Percentiles rank a stretch among this genome's conserved stretches.
Evolutionary conservation across 2,329 filamentous ascomycete species (phyloP).

Genomic region (Colletotrichum eleusines): DNA sequence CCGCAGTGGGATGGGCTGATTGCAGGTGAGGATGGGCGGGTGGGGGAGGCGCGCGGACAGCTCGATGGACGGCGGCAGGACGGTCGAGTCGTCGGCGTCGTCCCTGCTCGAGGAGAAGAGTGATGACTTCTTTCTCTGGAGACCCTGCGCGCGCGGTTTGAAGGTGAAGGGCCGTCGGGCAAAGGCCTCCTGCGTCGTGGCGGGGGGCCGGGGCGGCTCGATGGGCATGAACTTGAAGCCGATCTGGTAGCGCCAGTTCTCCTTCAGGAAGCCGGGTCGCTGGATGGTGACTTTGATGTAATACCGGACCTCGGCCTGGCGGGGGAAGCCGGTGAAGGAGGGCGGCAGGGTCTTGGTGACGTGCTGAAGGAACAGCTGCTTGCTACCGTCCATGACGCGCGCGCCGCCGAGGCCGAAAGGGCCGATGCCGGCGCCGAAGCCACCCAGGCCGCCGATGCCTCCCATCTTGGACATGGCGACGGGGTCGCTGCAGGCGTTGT

Average conservation of each 20-base stretch:
- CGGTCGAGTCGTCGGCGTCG: constrained; percentile 45
- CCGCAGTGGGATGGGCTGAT: constrained; percentile 84
- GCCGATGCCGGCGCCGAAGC: constrained; percentile 58
- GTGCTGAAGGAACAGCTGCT: constrained; percentile 74
- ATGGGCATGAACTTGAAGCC: constrained; percentile 92
- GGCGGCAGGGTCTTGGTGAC: constrained; percentile 90
- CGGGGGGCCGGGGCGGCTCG: constrained; percentile 81
- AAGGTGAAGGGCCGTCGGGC: constrained; percentile 78
- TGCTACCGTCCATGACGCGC: constrained; percentile 72
- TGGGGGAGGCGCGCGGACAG: constrained; percentile 83
- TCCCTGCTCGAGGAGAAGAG: constrained; percentile 64
- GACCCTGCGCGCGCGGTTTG: constrained; percentile 53
- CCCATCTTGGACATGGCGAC: constrained; percentile 66
- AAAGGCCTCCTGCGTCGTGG: constrained; percentile 82
- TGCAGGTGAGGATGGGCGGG: constrained; percentile 90
- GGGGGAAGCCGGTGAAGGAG: constrained; percentile 86
- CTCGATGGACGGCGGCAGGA: constrained; percentile 78
- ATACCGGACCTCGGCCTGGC: constrained; percentile 90
- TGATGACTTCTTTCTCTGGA: constrained; percentile 65
- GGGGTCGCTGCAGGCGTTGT: constrained; percentile 75
- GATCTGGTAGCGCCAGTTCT: constrained; percentile 79
- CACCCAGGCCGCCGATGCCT: constrained; percentile 66
- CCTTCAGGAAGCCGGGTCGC: constrained; percentile 88
- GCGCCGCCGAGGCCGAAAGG: constrained; percentile 65
- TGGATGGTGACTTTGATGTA: constrained; percentile 96